Evolutionary conservation across 805 yeast genomes (phyloP).

Genomic region (Candida maris): DNA sequence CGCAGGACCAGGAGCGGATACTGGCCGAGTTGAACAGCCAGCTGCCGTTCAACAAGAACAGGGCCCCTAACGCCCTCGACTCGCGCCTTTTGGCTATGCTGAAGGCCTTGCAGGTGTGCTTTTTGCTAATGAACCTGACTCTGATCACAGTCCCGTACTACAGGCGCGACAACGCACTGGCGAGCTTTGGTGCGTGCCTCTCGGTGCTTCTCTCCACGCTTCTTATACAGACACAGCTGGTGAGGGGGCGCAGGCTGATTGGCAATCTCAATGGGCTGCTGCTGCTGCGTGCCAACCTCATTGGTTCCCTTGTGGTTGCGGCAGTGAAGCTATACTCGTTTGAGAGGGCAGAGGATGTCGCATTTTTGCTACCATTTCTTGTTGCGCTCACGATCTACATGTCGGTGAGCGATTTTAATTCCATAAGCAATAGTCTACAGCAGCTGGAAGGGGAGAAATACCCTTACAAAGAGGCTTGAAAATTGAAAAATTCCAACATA

Average conservation of each 20-base stretch:
- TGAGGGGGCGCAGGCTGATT: conserved; percentile 4
- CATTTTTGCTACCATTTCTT: conserved; percentile 27
- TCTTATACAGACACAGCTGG: conserved; percentile 19
- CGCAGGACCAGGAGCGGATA: conserved; percentile 20
- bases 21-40: conserved; percentile 14
- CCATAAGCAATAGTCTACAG: conserved; percentile 17
- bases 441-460: conserved; percentile 25
- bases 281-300: conserved; percentile 2
- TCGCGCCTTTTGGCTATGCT: conserved; percentile 8
- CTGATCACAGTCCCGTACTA: conserved; percentile 28
- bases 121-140: conserved; percentile 23
- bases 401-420: conserved; percentile 16
- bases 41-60: conserved; percentile 17
- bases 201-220: conserved; percentile 18
- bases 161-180: conserved; percentile 22
- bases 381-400: conserved; percentile 17
- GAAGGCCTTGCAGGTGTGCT: conserved; percentile 12
- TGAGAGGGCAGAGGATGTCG: conserved; percentile 15
- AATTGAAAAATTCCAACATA: conserved; percentile 18
- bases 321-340: conserved; percentile 9
- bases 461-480: conserved; percentile 30
- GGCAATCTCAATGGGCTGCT: conserved; percentile 2
- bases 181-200: conserved; percentile 25
- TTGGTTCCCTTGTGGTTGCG: conserved; percentile 9
- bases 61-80: conserved; percentile 12